These are phyloP conservation scores for Lomentospora prolificans DNA, from an alignment of 2,329 filamentous ascomycete species.

Conservation along the genomic window DNA sequence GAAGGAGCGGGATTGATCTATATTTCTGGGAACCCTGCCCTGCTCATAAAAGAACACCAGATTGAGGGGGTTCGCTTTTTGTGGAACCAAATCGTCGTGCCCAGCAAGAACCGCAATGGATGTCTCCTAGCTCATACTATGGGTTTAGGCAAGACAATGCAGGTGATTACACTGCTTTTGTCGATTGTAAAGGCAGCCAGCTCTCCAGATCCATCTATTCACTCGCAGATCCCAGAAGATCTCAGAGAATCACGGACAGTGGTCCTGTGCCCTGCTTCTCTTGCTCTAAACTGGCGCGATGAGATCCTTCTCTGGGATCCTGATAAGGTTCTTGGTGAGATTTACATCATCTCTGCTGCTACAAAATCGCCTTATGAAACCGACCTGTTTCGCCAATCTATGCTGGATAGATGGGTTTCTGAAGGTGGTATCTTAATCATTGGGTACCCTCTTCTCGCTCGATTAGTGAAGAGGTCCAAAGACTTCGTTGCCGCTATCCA, in stretches of 20 bases:
- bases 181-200: constrained; percentile 57
- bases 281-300: constrained; percentile 76
- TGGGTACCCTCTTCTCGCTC: constrained; percentile 58
- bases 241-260: constrained; percentile 56
- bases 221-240: constrained; percentile 56
- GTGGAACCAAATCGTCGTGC: constrained; percentile 71
- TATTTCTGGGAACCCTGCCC: constrained; percentile 53
- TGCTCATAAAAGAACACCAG: constrained; percentile 68
- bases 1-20: constrained; percentile 52
- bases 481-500: constrained; percentile 37
- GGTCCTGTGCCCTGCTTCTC: constrained; percentile 62
- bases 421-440: constrained; percentile 66
- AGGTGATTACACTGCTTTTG: constrained; percentile 74
- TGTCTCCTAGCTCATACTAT: constrained; percentile 83
- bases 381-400: not conserved
- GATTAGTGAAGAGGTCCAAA: constrained; percentile 20
- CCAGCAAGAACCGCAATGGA: constrained; percentile 49
- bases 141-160: constrained; percentile 90
- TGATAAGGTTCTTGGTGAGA: constrained; percentile 38
- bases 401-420: constrained; percentile 43
- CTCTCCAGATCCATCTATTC: constrained; percentile 47
- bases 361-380: not conserved
- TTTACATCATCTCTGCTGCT: constrained; percentile 26
- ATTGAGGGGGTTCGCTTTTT: constrained; percentile 74
- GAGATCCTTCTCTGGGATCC: constrained; percentile 66